Evolutionary conservation across 148 eudicot genomes (phyloP).

Genomic region (Vaccinium vitisidaea): DNA sequence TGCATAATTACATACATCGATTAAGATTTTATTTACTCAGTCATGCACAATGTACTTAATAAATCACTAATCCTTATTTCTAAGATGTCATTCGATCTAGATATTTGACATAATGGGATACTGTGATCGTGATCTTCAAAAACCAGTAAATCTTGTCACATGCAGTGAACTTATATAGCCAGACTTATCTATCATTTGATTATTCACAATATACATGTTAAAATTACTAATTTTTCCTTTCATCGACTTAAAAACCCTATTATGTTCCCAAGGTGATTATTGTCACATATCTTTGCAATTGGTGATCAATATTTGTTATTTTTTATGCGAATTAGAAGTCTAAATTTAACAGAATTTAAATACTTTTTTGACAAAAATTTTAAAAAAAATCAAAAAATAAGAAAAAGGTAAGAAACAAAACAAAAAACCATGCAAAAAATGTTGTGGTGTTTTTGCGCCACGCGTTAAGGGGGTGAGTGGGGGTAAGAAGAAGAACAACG

Average conservation of each 20-base stretch:
- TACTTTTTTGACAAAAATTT: neutral
- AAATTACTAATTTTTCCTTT: neutral
- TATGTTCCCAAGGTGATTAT: neutral
- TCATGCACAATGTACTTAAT: neutral
- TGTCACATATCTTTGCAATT: neutral
- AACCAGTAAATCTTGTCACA: neutral
- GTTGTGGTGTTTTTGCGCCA: neutral
- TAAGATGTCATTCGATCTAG: neutral
- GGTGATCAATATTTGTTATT: neutral
- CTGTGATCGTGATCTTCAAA: neutral
- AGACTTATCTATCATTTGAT: too few species aligned
- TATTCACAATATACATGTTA: neutral
- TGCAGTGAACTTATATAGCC: neutral
- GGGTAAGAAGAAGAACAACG: neutral
- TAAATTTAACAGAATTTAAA: too few species aligned
- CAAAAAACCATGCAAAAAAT: neutral
- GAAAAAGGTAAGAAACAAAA: neutral
- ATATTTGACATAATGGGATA: neutral
- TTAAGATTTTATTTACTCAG: neutral
- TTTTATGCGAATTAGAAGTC: neutral
- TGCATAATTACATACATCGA: neutral
- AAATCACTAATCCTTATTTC: neutral
- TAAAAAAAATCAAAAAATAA: neutral
- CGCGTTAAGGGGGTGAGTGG: slow-evolving; percentile 2
- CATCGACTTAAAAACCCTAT: neutral